A percentile compares a stretch with the other conserved stretches of the same genome.
phyloP scores from a whole-genome alignment of 768 basidiomycete genomes.

The Suillus placidus region DNA sequence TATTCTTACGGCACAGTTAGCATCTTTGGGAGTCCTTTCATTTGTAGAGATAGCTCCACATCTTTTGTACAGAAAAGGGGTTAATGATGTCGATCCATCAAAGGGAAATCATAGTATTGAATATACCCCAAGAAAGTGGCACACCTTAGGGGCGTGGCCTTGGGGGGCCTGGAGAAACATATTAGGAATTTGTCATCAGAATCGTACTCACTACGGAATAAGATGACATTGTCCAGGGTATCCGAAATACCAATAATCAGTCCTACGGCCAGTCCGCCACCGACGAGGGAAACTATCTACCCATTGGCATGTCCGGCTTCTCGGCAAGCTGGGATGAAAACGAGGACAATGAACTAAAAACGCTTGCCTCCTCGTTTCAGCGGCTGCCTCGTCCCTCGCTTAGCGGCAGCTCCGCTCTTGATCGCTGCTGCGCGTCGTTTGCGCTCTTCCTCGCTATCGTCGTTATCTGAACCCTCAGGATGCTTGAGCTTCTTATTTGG shows the following conservation, averaged over 20 bases:
- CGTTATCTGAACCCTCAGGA: constrained; percentile 45
- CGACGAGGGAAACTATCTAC: neutral
- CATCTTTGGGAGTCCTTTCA: neutral
- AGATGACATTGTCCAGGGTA: neutral
- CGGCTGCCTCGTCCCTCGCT: constrained; percentile 68
- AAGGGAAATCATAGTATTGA: constrained; percentile 2
- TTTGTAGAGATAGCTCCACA: constrained; percentile 19
- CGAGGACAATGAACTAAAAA: constrained; percentile 47
- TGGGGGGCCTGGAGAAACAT: constrained; percentile 5
- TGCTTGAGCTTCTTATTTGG: constrained; percentile 53
- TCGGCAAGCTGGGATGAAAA: constrained; percentile 3
- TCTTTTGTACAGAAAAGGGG: constrained; percentile 10
- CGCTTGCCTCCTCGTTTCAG: constrained; percentile 75
- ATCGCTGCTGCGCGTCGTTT: constrained; percentile 45
- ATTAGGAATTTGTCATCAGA: constrained; percentile 10
- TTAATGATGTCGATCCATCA: constrained; percentile 10
- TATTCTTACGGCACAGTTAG: constrained; percentile 8
- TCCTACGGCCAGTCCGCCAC: constrained; percentile 16
- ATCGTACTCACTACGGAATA: constrained; percentile 9
- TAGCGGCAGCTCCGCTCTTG: constrained; percentile 41
- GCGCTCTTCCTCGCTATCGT: constrained; percentile 61
- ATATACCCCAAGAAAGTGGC: constrained; percentile 9
- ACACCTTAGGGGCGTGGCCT: constrained; percentile 11
- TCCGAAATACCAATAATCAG: constrained; percentile 11
- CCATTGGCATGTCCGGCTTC: neutral